Base-by-base conservation (phyloP, 2,329 filamentous ascomycete genomes). In the Drechmeria coniospora region DNA sequence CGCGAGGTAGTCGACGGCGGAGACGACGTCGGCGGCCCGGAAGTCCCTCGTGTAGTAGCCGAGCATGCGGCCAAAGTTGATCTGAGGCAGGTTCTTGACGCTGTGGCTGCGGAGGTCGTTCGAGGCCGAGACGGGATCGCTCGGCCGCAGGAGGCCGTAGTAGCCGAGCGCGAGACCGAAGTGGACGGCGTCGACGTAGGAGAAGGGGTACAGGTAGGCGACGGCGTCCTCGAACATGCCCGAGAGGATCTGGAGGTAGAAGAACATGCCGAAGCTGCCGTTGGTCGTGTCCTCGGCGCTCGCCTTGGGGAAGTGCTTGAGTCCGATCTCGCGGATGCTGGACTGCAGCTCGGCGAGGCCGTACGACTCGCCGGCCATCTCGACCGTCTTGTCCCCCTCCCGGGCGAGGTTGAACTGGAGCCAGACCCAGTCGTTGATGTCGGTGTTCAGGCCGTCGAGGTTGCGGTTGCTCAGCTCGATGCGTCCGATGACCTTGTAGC, bases 21-120 rank as follows among this genome's bases (percentile, higher is more conserved):
- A 81, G 32, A 80, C 79, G 6, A 84, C 79, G 44, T 92, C 77
- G 13, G 84, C 86, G 17, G 83, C 82, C 28, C 90, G 78, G 69
- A 98, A 98, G 53, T 94, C 86, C 29, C 79, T 73, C 4, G 92
- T 98, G 60, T 98, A 98, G 50, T 90, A 83, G 22, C 87, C 92
- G 35, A 95, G 65, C 63, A 95, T 81, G 33, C 80, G 78, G 24
- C 82, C 86, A 55, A 95, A 95, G 61, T 90, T 93, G 54, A 98
- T 77, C 50, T 94, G 84, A 5, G 84, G 67, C 36, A 72, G 63
- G 37, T 71, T 68, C 40, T 74, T 70, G 43, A 68, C 79, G 40
- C 72, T 82, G 51, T 72, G 57, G 39, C 63, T 73, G 23, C 73
- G 56, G 25, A 77, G 56, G 42, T 92, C 80, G 46, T 79, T 78